Evolutionary conservation across 345 rosid genomes (phyloP), one percentile per base, ranked within the genome.

Genomic region (Abelmoschus esculentus): DNA sequence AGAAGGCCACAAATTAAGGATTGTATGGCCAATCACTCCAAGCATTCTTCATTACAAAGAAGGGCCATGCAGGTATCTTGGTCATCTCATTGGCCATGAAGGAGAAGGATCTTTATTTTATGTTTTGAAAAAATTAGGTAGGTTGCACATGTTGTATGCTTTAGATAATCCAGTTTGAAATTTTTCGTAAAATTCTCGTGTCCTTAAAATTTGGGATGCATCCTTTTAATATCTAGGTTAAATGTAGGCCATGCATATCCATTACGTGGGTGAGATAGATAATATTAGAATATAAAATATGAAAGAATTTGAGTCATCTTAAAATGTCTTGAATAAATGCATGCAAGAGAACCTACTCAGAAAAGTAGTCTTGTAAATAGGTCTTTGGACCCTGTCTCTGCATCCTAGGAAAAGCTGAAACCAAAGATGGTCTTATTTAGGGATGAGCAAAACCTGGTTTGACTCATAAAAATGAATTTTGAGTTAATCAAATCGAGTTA

Each of bases 71-170:
- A 86, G 72, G 75, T 93, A 93, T 84, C 92, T 93, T 73, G 80
- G 88, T 69, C 97, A 93, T 79, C 90, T 93, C 70, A 86, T 91
- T 74, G 95, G 92, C 60, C 98, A 93, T 77, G 87, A 91, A 85
- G 96, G 92, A 76, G 92, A 91, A 83, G 98, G 98, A 70, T 89
- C 97, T 34, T 70, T 93, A 72, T 93, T 83, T 81, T 81, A 85
- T 54, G 80, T 90, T 83, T 81, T 91, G 85, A 93, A 93, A 76
- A 86, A 77, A 53, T 78, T 89, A 79, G 98, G 98, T 93, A 75
- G 70, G 86, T 77, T 71, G 59, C 69, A 18, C 67, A 44, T 54
- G 19, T 71, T 53, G 13, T 64, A 36, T 66, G 71, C 63, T 70
- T 12, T 52, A 32, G 49, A 19, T 42, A 8, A 55, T 19, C 18